Conservation (phyloP, 2,329 filamentous ascomycete species). For the Talaromyces marneffei region DNA sequence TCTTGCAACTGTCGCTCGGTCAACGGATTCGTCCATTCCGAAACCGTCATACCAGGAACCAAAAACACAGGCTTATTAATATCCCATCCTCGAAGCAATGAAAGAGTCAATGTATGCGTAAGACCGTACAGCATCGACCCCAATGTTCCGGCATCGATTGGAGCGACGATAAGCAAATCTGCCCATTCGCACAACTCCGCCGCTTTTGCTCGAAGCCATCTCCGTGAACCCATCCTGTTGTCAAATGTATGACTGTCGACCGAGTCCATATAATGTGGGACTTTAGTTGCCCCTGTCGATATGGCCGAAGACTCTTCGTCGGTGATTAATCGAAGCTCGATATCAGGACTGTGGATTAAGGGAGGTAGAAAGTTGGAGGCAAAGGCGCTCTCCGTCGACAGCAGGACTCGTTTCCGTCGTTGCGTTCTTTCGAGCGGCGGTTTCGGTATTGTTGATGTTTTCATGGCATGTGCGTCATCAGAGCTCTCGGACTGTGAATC, state of each 20-base stretch:
- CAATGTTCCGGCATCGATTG: slow-evolving; percentile 76
- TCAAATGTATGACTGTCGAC: slow-evolving; percentile 36
- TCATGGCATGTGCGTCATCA: neutral
- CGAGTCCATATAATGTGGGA: slow-evolving; percentile 37
- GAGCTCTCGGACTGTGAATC: neutral
- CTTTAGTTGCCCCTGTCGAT: slow-evolving; percentile 33
- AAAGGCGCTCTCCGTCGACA: slow-evolving; percentile 38
- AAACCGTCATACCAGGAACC: slow-evolving; percentile 79
- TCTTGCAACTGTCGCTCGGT: slow-evolving; percentile 83
- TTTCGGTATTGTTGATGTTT: slow-evolving; percentile 1
- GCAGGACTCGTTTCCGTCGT: slow-evolving; percentile 28
- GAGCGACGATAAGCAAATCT: slow-evolving; percentile 75
- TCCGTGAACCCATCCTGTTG: slow-evolving; percentile 33
- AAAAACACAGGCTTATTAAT: slow-evolving; percentile 77
- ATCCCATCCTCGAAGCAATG: slow-evolving; percentile 80
- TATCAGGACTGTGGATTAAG: slow-evolving; percentile 32
- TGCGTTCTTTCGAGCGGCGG: neutral
- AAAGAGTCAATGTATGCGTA: slow-evolving; percentile 71
- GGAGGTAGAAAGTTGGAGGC: slow-evolving; percentile 35
- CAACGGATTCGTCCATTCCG: slow-evolving; percentile 86
- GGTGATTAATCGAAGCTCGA: slow-evolving; percentile 40
- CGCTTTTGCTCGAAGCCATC: slow-evolving; percentile 39
- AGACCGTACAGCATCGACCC: slow-evolving; percentile 84
- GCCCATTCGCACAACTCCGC: slow-evolving; percentile 76
- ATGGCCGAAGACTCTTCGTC: slow-evolving; percentile 34